These are phyloP conservation scores for Ganoderma lucidum DNA, from an alignment of 1,284 basidiomycete genomes.

Conservation along the genomic window DNA sequence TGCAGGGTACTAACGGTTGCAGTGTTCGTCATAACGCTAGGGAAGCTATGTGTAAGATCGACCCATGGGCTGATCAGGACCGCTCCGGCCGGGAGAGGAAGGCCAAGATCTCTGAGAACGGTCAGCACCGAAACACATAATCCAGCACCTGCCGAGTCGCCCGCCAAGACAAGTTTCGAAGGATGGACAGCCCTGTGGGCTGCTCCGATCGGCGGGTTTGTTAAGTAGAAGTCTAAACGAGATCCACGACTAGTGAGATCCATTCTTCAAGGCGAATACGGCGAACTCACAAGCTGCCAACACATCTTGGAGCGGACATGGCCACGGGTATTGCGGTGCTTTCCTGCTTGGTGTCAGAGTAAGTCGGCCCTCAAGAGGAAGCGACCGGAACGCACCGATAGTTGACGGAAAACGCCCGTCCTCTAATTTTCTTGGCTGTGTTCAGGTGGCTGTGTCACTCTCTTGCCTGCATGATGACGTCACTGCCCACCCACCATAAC, in stretches of 20 bases:
- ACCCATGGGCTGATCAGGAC: conserved; percentile 85
- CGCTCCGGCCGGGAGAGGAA: conserved; percentile 80
- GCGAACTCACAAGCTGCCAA: conserved; percentile 71
- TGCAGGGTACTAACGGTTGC: conserved; percentile 60
- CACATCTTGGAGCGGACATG: conserved; percentile 84
- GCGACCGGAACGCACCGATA: conserved; percentile 50
- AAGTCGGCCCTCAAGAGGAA: neutral
- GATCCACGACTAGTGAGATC: neutral
- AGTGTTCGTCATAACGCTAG: conserved; percentile 79
- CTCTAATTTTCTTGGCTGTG: conserved; percentile 74
- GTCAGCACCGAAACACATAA: conserved; percentile 74
- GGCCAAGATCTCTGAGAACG: conserved; percentile 78
- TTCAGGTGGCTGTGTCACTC: conserved; percentile 3
- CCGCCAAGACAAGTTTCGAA: conserved; percentile 80
- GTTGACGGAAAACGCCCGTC: conserved; percentile 72
- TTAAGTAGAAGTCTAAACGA: conserved; percentile 79
- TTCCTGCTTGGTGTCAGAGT: conserved; percentile 52
- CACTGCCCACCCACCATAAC: conserved; percentile 51
- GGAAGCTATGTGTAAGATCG: conserved; percentile 88
- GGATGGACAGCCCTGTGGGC: conserved; percentile 75
- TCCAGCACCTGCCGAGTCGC: conserved; percentile 88
- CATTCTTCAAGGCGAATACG: neutral
- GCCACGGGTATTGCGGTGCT: conserved; percentile 90
- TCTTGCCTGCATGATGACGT: neutral
- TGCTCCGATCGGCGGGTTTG: conserved; percentile 74